phyloP scores from a whole-genome alignment of 1,284 basidiomycete species.

The Chondrostereum purpureum region DNA sequence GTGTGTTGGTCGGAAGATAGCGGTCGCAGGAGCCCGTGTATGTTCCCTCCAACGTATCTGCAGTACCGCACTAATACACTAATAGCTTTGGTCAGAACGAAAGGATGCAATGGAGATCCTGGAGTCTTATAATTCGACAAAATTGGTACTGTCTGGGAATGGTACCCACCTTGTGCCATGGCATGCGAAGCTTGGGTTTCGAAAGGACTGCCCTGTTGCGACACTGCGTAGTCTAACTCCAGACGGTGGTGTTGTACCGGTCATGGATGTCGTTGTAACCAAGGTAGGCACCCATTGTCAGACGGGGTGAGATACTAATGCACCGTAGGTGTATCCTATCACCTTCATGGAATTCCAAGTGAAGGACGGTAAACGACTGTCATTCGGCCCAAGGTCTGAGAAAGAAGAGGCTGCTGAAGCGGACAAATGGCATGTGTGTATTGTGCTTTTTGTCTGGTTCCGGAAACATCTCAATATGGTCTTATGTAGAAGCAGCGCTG shows the following conservation, averaged over 20 bases:
- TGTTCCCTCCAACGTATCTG: conserved; percentile 17
- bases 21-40: conserved; percentile 75
- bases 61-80: conserved; percentile 2
- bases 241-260: conserved; percentile 76
- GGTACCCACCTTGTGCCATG: conserved; percentile 81
- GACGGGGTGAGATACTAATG: conserved; percentile 24
- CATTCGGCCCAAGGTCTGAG: conserved; percentile 59
- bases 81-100: conserved; percentile 60
- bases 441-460: neutral
- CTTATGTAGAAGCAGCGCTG: conserved; percentile 38
- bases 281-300: conserved; percentile 42
- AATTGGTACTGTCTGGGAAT: conserved; percentile 75
- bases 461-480: conserved; percentile 1
- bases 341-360: conserved; percentile 60
- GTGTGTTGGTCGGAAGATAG: conserved; percentile 77
- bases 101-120: conserved; percentile 82
- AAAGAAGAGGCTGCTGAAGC: conserved; percentile 60
- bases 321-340: conserved; percentile 47
- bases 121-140: conserved; percentile 67
- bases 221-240: conserved; percentile 74
- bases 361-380: conserved; percentile 44
- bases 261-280: conserved; percentile 72
- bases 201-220: conserved; percentile 55
- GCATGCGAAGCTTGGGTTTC: conserved; percentile 84
- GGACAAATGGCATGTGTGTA: conserved; percentile 66